Base-by-base conservation (phyloP, 441 rosid genomes). In the Kokia cookei region DNA sequence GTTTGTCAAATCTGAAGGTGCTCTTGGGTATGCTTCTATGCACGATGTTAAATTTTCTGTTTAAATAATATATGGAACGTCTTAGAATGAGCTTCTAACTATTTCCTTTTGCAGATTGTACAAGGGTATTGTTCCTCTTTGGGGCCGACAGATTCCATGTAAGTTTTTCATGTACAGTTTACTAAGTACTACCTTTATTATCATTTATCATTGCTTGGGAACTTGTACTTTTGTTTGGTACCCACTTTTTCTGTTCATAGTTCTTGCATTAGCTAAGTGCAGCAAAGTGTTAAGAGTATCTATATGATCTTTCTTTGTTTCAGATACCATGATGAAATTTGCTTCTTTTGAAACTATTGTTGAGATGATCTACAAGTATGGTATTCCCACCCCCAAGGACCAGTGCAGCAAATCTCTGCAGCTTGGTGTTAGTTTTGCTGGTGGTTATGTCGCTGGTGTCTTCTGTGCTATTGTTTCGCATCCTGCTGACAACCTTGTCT, bases 81-180 rank as follows among this genome's bases (percentile, higher is more conserved):
- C 53, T 15, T 1, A 40, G 63, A 71, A 32, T 64, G 13, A 66
- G 15, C 17, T 47, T 45, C 48, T 73, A 57, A 76, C 55, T 17
- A n/a, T 37, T 64, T 64, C 57, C 45, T 15, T 40, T 59, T 81
- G 74, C 92, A 96, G 99, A 82, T 83, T 96, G 90, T 96, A 96
- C 80, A 96, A 94, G 85, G 99, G 99, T 69, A 37, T 96, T 71
- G 98, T 79, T 85, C 99, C 99, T 72, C 98, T 96, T 6, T 96
- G 99, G 99, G 99, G 99, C 67, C 99, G 99, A 77, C 99, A 96
- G 83, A 96, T 96, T 83, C 99, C 99, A 74, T 96, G 99, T 93
- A 86, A 91, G 98, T 88, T 58, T 55, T 35, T 8, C n/a, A 4
- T 7, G 17, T 54, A 42, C 42, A 14, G 14, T 74, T 6, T 55